Evolutionary conservation across 208 protist species (phyloP), one percentile per base, ranked within the genome.

Genomic region (Leishmania braziliensis): DNA sequence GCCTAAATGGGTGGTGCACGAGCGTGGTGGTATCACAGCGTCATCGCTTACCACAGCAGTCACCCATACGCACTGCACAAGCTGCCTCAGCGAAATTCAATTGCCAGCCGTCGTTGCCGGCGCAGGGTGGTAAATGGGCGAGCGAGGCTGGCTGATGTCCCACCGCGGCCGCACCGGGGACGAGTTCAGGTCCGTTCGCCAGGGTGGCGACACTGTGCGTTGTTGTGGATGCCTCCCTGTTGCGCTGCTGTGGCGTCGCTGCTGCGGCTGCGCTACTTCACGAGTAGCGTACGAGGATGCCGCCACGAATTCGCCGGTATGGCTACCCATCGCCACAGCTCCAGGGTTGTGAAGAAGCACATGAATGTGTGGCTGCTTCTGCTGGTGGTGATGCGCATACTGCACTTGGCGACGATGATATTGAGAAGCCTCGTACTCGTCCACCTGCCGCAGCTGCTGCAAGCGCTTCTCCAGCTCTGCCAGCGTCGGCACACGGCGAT

Each of bases 111-210:
- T 63, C 43, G 77, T 65, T 29, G 77, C n/a, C 6, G 82, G 20
- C 14, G 74, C 50, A 39, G 84, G 63, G 68, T 79, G 76, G 36
- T 79, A 76, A 26, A 88, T 39, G 20, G 87, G 85, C 6, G 82
- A 87, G 75, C 79, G 90, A 14, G 92, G 89, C 68, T 90, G 89
- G 23, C 83, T 83, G 63, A 89, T 75, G 75, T 88, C 93, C 91
- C 92, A 95, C 66, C 84, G 86, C 0, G 86, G 92, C 8, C 85
- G 84, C n/a, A 91, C 43, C 18, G 89, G 86, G 16, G 71, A 78
- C 23, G 86, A 85, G 70, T 95, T 95, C 5, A 86, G 76, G 48
- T 95, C 92, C n/a, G 92, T 95, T 33, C 92, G 78, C 91, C 92
- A 95, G 46, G 91, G 91, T 4, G 91, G 91, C 16, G 91, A 92